Evolutionary conservation across 2,329 filamentous ascomycete species (phyloP).

Genomic region (Ophiocordyceps camponoti-rufipedis): DNA sequence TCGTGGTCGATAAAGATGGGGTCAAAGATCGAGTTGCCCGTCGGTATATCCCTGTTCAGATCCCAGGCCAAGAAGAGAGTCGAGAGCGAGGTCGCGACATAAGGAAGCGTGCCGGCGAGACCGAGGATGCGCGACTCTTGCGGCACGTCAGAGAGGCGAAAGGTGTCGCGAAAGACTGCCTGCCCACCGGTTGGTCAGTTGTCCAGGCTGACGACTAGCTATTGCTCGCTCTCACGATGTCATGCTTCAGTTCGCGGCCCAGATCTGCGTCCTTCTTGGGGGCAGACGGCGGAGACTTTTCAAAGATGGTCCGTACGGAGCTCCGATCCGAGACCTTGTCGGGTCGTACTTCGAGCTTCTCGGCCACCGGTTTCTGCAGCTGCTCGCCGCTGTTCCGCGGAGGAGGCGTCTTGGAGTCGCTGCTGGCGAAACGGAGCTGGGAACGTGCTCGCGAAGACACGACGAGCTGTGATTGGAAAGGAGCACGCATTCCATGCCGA

Average conservation of each 20-base stretch:
- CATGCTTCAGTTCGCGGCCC: constrained; percentile 19
- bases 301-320: constrained; percentile 29
- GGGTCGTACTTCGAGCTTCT: constrained; percentile 35
- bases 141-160: constrained; percentile 45
- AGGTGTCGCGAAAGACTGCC: constrained; percentile 50
- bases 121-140: constrained; percentile 50
- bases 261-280: constrained; percentile 11
- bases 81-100: constrained; percentile 65
- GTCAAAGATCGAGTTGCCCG: constrained; percentile 35
- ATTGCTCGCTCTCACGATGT: constrained; percentile 32
- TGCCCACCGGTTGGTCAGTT: constrained; percentile 12
- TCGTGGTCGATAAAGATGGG: constrained; percentile 46
- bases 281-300: constrained; percentile 11
- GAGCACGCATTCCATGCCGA: not conserved
- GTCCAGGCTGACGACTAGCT: not conserved
- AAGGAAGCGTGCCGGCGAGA: constrained; percentile 66
- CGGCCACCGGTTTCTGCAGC: constrained; percentile 35
- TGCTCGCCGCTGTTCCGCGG: constrained; percentile 23
- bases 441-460: constrained; percentile 3
- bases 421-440: constrained; percentile 6
- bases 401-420: constrained; percentile 6
- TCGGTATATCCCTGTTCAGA: constrained; percentile 48
- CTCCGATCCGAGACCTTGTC: constrained; percentile 42
- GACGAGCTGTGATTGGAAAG: not conserved
- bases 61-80: constrained; percentile 74